A percentile compares a stretch with the other conserved stretches of the same genome.
These are phyloP conservation scores for Fusarium haematococcum DNA, from an alignment of 2,329 filamentous ascomycete genomes.

Conservation along the genomic window DNA sequence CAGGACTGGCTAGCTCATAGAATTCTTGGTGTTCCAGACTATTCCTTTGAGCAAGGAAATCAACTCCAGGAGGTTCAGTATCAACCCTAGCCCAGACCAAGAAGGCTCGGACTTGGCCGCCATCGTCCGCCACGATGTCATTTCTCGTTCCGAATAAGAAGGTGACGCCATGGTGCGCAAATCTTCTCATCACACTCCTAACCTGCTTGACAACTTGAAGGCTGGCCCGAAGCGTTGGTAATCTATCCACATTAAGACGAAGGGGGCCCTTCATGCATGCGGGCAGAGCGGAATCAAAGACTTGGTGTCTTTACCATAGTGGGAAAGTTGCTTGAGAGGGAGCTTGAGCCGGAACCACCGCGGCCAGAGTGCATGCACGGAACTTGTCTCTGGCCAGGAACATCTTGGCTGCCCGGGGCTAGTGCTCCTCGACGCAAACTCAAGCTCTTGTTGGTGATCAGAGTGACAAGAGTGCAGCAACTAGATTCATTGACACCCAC, in stretches of 20 bases:
- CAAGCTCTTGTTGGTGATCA: slow-evolving; percentile 41
- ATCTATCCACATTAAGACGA: background rate
- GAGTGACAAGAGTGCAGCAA: slow-evolving; percentile 30
- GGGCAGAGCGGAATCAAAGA: slow-evolving; percentile 7
- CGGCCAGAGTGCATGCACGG: slow-evolving; percentile 18
- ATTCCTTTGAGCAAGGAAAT: background rate
- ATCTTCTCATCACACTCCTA: slow-evolving; percentile 2
- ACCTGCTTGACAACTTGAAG: background rate
- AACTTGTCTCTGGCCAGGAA: slow-evolving; percentile 20
- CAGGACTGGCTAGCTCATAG: background rate
- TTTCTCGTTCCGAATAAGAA: background rate
- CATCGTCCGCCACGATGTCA: background rate
- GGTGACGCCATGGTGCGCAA: background rate
- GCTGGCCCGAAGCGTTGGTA: slow-evolving; percentile 25
- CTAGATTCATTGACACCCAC: slow-evolving; percentile 31
- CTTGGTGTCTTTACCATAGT: slow-evolving; percentile 21
- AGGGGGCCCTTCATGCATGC: slow-evolving; percentile 19
- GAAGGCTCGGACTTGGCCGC: background rate
- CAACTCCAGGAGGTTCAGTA: background rate
- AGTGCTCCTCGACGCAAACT: slow-evolving; percentile 22
- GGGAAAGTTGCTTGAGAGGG: slow-evolving; percentile 9
- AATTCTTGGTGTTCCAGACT: background rate
- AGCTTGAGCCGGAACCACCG: slow-evolving; percentile 17
- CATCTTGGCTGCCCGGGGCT: slow-evolving; percentile 11
- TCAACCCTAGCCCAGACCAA: background rate